phyloP scores from a whole-genome alignment of 1,139 yeast species.

The Keqinozyma sinolaborantium region DNA sequence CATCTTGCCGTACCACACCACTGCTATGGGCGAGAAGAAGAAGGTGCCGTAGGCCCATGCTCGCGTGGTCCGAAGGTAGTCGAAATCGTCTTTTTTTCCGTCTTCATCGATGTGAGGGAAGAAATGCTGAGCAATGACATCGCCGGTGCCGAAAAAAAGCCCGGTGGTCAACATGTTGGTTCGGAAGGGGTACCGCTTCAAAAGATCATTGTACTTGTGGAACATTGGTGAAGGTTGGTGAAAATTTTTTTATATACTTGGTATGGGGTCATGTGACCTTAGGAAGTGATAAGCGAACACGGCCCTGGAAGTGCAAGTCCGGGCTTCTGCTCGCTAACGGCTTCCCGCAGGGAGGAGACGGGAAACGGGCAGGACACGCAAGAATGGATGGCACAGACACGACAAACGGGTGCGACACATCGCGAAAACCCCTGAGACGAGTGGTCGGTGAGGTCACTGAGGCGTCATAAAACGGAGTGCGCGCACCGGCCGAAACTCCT shows the following conservation, averaged over 20 bases:
- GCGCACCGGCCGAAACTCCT: too few relatives aligned
- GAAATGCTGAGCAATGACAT: slow-evolving; percentile 61
- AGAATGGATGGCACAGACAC: too few relatives aligned
- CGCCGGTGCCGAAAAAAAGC: slow-evolving; percentile 71
- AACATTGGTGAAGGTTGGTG: slow-evolving; percentile 13
- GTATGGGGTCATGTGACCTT: not conserved
- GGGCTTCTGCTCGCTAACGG: too few relatives aligned
- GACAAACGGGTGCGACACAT: too few relatives aligned
- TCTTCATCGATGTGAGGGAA: slow-evolving; percentile 37
- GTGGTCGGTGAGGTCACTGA: too few relatives aligned
- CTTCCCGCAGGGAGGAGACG: too few relatives aligned
- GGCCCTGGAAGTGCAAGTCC: too few relatives aligned
- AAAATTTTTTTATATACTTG: not conserved
- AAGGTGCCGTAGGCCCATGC: slow-evolving; percentile 71
- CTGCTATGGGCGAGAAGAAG: slow-evolving; percentile 77
- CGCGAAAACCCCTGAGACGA: too few relatives aligned
- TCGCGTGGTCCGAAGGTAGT: slow-evolving; percentile 48
- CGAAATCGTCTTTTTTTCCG: slow-evolving; percentile 8
- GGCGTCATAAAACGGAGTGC: too few relatives aligned
- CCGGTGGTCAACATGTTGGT: slow-evolving; percentile 59
- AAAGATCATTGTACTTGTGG: slow-evolving; percentile 35
- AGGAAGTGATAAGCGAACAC: not conserved
- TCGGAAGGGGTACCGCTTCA: slow-evolving; percentile 46
- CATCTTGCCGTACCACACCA: slow-evolving; percentile 60
- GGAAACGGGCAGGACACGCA: too few relatives aligned